These are phyloP conservation scores for Fusarium mangiferae DNA, from an alignment of 2,329 filamentous ascomycete genomes.

Conservation along the genomic window DNA sequence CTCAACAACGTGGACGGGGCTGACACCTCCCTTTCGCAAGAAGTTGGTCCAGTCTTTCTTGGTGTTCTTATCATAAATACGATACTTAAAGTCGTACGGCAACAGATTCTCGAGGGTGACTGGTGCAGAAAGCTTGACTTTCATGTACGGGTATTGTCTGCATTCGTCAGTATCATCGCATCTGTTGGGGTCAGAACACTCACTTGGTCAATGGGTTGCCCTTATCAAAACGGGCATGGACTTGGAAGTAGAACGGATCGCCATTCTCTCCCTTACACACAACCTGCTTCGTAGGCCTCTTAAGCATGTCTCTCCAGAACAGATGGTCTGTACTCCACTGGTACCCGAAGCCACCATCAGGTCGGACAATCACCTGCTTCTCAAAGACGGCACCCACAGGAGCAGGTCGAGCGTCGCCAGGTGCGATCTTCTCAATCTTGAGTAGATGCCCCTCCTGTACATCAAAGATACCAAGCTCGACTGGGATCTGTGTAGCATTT, in stretches of 20 bases:
- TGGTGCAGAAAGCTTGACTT: constrained; percentile 88
- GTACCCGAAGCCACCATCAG: constrained; percentile 96
- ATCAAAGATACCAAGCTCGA: constrained; percentile 93
- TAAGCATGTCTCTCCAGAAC: constrained; percentile 92
- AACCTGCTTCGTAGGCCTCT: constrained; percentile 84
- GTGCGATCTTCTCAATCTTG: constrained; percentile 97
- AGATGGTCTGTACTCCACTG: constrained; percentile 90
- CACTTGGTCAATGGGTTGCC: constrained; percentile 83
- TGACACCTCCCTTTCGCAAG: constrained; percentile 93
- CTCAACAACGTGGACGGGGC: constrained; percentile 96
- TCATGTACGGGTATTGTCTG: constrained; percentile 93
- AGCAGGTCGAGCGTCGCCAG: constrained; percentile 87
- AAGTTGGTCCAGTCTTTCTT: constrained; percentile 99
- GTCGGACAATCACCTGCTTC: constrained; percentile 87
- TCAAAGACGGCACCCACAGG: constrained; percentile 92
- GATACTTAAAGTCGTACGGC: constrained; percentile 98
- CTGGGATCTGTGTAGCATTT: constrained; percentile 95
- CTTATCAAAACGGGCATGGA: constrained; percentile 86
- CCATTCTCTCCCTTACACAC: constrained; percentile 88
- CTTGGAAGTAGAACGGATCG: constrained; percentile 96
- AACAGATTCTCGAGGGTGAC: constrained; percentile 94
- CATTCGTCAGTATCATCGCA: constrained; percentile 18
- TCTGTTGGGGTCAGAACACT: constrained; percentile 33
- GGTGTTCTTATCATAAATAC: constrained; percentile 98
- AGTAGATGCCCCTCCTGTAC: constrained; percentile 86